These are phyloP conservation scores for Neurospora sp. DNA, from an alignment of 495 filamentous ascomycete species.

Conservation along the genomic window DNA sequence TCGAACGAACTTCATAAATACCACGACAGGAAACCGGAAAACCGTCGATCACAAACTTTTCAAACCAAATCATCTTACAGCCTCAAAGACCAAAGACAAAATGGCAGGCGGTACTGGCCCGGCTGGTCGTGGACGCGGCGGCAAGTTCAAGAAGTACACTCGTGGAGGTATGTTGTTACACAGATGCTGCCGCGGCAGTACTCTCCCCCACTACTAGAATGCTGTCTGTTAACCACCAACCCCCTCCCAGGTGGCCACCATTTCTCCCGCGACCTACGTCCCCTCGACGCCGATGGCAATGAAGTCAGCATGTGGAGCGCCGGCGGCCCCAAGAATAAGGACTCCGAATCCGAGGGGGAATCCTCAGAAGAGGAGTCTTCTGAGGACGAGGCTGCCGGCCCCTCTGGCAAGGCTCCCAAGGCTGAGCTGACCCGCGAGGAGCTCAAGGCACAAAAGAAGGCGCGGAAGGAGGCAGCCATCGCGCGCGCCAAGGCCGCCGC, in stretches of 20 bases:
- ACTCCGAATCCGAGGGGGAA: constrained; percentile 33
- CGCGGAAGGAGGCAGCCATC: constrained; percentile 80
- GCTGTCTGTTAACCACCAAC: background rate
- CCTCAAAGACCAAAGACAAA: constrained; percentile 7
- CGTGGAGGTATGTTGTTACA: constrained; percentile 61
- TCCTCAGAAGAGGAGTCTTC: constrained; percentile 30
- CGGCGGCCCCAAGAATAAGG: constrained; percentile 25
- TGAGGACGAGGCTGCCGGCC: constrained; percentile 19
- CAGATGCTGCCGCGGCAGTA: background rate
- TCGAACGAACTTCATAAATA: background rate
- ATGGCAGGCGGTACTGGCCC: constrained; percentile 53
- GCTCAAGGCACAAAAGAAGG: constrained; percentile 79
- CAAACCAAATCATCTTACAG: constrained; percentile 1
- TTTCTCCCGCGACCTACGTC: constrained; percentile 81
- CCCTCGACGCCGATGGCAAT: constrained; percentile 77
- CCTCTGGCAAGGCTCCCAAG: constrained; percentile 26
- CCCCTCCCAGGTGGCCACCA: constrained; percentile 71
- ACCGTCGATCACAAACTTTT: constrained; percentile 5
- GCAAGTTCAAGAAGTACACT: constrained; percentile 89
- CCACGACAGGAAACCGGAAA: background rate
- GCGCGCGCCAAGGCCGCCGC: constrained; percentile 51
- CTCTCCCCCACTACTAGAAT: background rate
- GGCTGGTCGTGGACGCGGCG: constrained; percentile 62
- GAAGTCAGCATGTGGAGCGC: constrained; percentile 62
- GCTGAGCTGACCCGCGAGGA: constrained; percentile 67